phyloP scores from a whole-genome alignment of 495 filamentous ascomycete genomes.

The Xylaria palmicola region DNA sequence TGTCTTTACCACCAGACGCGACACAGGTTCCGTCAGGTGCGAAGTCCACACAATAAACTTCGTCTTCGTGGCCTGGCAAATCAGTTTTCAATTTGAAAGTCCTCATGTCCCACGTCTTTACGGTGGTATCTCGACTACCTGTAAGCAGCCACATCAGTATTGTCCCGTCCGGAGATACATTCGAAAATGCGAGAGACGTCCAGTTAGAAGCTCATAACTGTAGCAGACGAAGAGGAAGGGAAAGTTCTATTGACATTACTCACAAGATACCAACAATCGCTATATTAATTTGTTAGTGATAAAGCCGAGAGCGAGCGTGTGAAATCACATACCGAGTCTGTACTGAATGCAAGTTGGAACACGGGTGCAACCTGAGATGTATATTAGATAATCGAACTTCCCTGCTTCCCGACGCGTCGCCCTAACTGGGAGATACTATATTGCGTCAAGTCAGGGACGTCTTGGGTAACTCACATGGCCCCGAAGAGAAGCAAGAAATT shows the following conservation, averaged over 20 bases:
- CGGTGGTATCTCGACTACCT: conserved; percentile 73
- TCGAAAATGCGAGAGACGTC: conserved; percentile 25
- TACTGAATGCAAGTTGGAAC: conserved; percentile 85
- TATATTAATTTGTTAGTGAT: conserved; percentile 1
- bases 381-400: conserved; percentile 16
- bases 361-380: conserved; percentile 71
- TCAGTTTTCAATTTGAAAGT: conserved; percentile 80
- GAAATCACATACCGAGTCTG: conserved; percentile 60
- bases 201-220: background rate
- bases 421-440: background rate
- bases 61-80: conserved; percentile 90
- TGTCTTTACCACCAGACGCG: conserved; percentile 90
- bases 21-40: conserved; percentile 81
- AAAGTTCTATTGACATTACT: background rate
- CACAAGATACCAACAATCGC: conserved; percentile 16
- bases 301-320: background rate
- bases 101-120: conserved; percentile 91
- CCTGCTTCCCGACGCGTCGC: background rate
- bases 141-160: no score
- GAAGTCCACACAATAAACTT: conserved; percentile 93
- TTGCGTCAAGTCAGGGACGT: background rate
- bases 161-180: no score
- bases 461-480: conserved; percentile 61
- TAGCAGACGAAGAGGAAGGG: background rate
- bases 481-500: conserved; percentile 81